These are phyloP conservation scores for Sonneratia caseolaris DNA, from an alignment of 345 rosid genomes.

Conservation along the genomic window DNA sequence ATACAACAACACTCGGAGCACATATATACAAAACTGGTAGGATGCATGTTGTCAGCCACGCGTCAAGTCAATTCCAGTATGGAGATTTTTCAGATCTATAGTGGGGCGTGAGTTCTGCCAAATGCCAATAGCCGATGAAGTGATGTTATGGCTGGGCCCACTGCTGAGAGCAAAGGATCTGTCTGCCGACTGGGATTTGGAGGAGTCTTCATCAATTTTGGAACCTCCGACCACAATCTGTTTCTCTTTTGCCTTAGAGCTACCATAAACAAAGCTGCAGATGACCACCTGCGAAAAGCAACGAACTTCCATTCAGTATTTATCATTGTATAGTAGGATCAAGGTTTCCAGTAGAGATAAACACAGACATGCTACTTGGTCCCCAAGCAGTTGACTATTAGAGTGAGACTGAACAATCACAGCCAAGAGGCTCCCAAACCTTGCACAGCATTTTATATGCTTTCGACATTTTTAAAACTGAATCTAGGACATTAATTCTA, in stretches of 20 bases:
- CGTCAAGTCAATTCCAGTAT: conserved; percentile 79
- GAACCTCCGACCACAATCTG: conserved; percentile 26
- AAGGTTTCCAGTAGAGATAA: neutral
- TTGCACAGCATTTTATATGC: too few relatives aligned
- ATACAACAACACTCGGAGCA: conserved; percentile 22
- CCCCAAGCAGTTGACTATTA: neutral
- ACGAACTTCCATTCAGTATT: neutral
- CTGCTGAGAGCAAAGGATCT: conserved; percentile 24
- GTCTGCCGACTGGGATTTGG: conserved; percentile 21
- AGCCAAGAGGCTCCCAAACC: neutral
- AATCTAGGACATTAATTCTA: neutral
- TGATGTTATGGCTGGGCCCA: conserved; percentile 33
- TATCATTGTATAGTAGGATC: neutral
- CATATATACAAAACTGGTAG: conserved; percentile 46
- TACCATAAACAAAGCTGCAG: conserved; percentile 78
- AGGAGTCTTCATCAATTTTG: conserved; percentile 27
- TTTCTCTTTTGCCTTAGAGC: conserved; percentile 44
- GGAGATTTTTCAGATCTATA: conserved; percentile 64
- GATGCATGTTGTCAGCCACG: conserved; percentile 49
- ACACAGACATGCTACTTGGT: too few relatives aligned
- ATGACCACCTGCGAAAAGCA: conserved; percentile 62
- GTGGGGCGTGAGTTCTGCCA: conserved; percentile 67
- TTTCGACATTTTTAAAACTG: neutral
- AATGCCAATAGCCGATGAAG: conserved; percentile 34
- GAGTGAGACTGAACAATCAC: neutral